A percentile compares a stretch with the other conserved stretches of the same genome.
Evolutionary conservation across 2,329 filamentous ascomycete species (phyloP).

Genomic region (Drechslera avenae): DNA sequence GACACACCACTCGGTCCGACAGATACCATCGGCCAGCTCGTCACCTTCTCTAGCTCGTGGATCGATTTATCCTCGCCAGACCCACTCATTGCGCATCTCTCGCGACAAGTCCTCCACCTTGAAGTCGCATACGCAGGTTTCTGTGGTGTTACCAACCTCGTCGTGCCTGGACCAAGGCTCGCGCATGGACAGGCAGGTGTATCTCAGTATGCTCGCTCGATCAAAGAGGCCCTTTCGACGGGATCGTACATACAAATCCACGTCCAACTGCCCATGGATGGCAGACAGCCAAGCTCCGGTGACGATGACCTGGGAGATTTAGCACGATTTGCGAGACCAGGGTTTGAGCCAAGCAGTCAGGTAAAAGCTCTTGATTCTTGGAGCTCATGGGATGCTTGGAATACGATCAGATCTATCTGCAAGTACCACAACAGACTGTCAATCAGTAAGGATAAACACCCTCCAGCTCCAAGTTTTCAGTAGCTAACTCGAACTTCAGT

Average conservation of each 20-base stretch:
- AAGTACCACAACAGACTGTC: conserved; percentile 81
- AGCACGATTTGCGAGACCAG: conserved; percentile 52
- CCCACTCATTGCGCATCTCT: conserved; percentile 82
- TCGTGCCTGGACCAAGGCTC: conserved; percentile 77
- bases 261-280: conserved; percentile 82
- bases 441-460: conserved; percentile 70
- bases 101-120: conserved; percentile 84
- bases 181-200: conserved; percentile 63
- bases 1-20: conserved; percentile 77
- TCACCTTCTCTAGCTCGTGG: conserved; percentile 86
- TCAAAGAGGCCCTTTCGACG: conserved; percentile 77
- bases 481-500: conserved; percentile 32
- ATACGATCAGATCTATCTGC: conserved; percentile 82
- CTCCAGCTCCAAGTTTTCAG: not conserved
- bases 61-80: conserved; percentile 86
- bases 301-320: conserved; percentile 60
- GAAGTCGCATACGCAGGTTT: conserved; percentile 96
- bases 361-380: conserved; percentile 67
- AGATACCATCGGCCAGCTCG: conserved; percentile 71
- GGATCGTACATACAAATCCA: conserved; percentile 79
- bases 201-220: conserved; percentile 79
- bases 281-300: conserved; percentile 66
- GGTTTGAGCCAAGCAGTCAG: conserved; percentile 43
- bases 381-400: conserved; percentile 91
- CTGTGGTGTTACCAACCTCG: conserved; percentile 82